These are phyloP conservation scores for Castanea sativa DNA, from an alignment of 306 rosid genomes.

Conservation along the genomic window DNA sequence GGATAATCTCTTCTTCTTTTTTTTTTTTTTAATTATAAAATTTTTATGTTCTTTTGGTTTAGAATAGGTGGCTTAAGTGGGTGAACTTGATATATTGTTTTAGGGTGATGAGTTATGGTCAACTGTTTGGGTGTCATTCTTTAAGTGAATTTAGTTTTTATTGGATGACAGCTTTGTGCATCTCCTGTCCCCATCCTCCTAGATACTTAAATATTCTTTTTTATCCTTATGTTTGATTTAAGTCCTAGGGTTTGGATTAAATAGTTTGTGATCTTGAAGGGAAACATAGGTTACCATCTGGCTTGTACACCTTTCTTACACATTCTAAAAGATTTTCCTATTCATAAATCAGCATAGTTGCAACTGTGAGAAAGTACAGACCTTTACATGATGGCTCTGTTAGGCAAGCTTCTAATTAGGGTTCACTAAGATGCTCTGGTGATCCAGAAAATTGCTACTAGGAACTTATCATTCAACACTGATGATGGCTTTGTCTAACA, in stretches of 20 bases:
- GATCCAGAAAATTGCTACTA: conserved; percentile 18
- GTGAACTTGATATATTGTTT: background rate
- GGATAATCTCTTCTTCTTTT: background rate
- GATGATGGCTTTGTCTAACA: conserved; percentile 1
- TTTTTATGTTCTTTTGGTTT: background rate
- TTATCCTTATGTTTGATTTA: no score
- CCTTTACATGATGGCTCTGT: conserved; percentile 19
- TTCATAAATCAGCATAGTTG: conserved; percentile 1
- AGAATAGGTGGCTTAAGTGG: background rate
- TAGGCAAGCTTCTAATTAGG: conserved; percentile 11
- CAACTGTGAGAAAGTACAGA: conserved; percentile 12
- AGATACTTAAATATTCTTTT: no score
- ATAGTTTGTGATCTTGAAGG: background rate
- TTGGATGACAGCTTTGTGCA: no score
- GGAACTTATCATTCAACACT: conserved; percentile 14
- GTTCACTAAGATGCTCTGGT: background rate
- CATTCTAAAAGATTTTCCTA: background rate
- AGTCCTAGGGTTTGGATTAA: background rate
- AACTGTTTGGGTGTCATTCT: background rate
- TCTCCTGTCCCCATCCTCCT: no score
- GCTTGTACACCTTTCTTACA: background rate
- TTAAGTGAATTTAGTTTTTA: no score
- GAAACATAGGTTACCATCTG: background rate
- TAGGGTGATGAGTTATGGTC: background rate
- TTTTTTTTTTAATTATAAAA: background rate